These are phyloP conservation scores for Aspergillus costaricaensis DNA, from an alignment of 2,329 filamentous ascomycete species.

Conservation along the genomic window DNA sequence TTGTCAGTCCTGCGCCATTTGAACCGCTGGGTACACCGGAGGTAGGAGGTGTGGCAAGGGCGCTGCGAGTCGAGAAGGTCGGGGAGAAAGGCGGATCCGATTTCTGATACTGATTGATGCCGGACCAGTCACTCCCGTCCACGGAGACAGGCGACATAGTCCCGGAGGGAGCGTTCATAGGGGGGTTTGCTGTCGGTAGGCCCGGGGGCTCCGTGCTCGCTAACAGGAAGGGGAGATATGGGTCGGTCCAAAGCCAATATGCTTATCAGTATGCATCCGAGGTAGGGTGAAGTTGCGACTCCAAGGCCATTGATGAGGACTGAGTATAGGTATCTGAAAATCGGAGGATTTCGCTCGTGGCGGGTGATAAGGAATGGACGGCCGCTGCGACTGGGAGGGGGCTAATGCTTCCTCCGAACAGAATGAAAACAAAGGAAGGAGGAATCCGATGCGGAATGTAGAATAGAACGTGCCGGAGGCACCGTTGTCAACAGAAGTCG, in stretches of 20 bases:
- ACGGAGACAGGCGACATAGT: slow-evolving; percentile 80
- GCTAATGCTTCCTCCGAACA: neutral
- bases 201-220: slow-evolving; percentile 9
- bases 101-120: slow-evolving; percentile 65
- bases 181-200: slow-evolving; percentile 22
- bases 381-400: neutral
- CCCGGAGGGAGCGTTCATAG: slow-evolving; percentile 73
- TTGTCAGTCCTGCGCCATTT: slow-evolving; percentile 48
- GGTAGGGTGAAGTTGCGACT: slow-evolving; percentile 6
- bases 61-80: slow-evolving; percentile 52
- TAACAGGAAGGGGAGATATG: slow-evolving; percentile 2
- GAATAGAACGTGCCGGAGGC: slow-evolving; percentile 6
- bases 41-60: slow-evolving; percentile 68
- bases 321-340: slow-evolving; percentile 9
- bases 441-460: neutral
- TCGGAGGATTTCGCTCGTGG: slow-evolving; percentile 12
- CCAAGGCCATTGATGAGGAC: slow-evolving; percentile 13
- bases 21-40: slow-evolving; percentile 62
- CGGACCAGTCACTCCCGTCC: slow-evolving; percentile 80
- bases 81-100: slow-evolving; percentile 44
- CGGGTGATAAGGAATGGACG: slow-evolving; percentile 9
- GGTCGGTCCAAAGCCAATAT: slow-evolving; percentile 7
- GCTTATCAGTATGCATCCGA: slow-evolving; percentile 21
- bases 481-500: neutral
- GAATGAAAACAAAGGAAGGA: slow-evolving; percentile 6